These are phyloP conservation scores for Poa annua DNA, from an alignment of 176 grass and related monocot genomes.

Conservation along the genomic window DNA sequence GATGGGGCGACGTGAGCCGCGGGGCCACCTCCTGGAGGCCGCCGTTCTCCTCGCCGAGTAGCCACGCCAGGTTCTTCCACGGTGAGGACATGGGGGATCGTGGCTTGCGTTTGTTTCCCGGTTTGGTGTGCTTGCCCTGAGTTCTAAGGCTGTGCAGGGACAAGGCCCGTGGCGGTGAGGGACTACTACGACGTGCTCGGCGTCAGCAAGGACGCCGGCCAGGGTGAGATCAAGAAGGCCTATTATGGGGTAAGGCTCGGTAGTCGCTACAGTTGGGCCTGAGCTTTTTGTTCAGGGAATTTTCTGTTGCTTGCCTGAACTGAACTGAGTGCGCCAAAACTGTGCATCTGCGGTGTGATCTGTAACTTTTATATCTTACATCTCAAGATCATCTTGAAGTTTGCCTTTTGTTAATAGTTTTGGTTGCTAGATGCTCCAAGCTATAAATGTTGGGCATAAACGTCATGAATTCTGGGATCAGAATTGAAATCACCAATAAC, in stretches of 20 bases:
- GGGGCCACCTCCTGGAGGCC: constrained; percentile 24
- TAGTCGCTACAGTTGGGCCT: not conserved
- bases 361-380: not conserved
- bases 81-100: not conserved
- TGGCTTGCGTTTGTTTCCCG: not conserved
- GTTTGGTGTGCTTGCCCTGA: not conserved
- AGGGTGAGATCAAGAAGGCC: constrained; percentile 32
- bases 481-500: not conserved
- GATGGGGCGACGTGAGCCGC: constrained; percentile 1
- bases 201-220: not conserved
- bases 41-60: constrained; percentile 26
- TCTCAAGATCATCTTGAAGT: not conserved
- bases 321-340: not conserved
- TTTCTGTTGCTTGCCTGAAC: not conserved
- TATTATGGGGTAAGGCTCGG: not conserved
- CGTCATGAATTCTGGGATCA: not conserved
- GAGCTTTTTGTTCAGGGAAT: no score
- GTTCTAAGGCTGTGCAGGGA: not conserved
- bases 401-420: not conserved
- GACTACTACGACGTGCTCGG: constrained; percentile 30
- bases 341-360: not conserved
- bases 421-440: not conserved
- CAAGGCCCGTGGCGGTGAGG: not conserved
- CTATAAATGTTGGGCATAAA: not conserved
- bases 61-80: constrained; percentile 25